Percentiles rank a stretch among this genome's conserved stretches.
Conservation (phyloP, 192 early-diverging fungal genomes). For the Mortierella antarctica region DNA sequence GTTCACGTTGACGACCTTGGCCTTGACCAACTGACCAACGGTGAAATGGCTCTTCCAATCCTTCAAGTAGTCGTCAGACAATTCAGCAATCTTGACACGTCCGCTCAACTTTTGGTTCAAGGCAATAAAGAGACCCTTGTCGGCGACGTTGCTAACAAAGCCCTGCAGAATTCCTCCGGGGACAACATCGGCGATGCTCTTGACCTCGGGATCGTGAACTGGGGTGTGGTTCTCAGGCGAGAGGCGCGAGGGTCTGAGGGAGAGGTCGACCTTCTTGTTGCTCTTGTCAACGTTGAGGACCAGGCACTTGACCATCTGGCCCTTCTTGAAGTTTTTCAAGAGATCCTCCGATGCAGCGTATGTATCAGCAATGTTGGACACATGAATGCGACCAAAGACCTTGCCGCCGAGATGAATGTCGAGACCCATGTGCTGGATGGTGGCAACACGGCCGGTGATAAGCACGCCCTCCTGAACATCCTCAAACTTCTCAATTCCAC, state of each 20-base stretch:
- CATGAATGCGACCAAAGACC: constrained; percentile 68
- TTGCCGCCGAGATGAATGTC: constrained; percentile 64
- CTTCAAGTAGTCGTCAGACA: constrained; percentile 88
- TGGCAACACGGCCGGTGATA: constrained; percentile 66
- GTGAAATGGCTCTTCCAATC: constrained; percentile 83
- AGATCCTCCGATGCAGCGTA: constrained; percentile 32
- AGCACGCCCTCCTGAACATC: constrained; percentile 65
- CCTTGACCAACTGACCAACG: constrained; percentile 81
- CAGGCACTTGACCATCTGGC: constrained; percentile 79
- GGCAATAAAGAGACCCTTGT: constrained; percentile 80
- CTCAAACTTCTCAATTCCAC: constrained; percentile 46
- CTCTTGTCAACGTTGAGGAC: constrained; percentile 66
- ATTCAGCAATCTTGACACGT: constrained; percentile 86
- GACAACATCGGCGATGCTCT: constrained; percentile 63
- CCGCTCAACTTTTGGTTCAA: constrained; percentile 71
- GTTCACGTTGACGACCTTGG: constrained; percentile 73
- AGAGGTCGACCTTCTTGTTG: constrained; percentile 72
- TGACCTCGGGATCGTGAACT: constrained; percentile 62
- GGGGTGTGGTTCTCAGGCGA: constrained; percentile 39
- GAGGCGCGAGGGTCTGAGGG: constrained; percentile 69
- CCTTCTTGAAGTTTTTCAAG: constrained; percentile 63
- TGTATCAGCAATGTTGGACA: constrained; percentile 66
- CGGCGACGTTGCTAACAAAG: constrained; percentile 75
- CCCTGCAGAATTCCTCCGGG: constrained; percentile 77
- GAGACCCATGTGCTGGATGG: constrained; percentile 61